Percentiles rank a stretch among this genome's conserved stretches.
Conservation (phyloP, 441 rosid species). For the Gossypium gossypioides region DNA sequence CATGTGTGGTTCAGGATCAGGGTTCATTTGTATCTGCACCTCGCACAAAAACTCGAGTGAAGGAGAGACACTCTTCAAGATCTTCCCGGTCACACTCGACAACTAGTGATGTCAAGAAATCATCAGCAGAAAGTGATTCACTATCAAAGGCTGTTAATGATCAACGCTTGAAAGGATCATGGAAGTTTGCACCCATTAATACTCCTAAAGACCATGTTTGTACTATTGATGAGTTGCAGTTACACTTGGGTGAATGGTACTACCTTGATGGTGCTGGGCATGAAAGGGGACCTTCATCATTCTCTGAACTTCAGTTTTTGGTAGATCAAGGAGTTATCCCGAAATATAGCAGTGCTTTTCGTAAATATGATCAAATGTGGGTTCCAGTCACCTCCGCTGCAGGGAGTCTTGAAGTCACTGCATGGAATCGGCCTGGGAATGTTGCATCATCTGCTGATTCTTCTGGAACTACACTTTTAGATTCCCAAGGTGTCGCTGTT, state of each 20-base stretch:
- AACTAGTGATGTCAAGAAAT: slow-evolving; percentile 54
- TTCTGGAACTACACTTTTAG: slow-evolving; percentile 28
- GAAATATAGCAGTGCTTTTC: slow-evolving; percentile 69
- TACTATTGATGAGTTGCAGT: slow-evolving; percentile 59
- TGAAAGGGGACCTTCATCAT: slow-evolving; percentile 77
- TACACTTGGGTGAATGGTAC: slow-evolving; percentile 95
- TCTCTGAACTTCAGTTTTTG: slow-evolving; percentile 65
- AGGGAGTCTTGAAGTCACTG: slow-evolving; percentile 36
- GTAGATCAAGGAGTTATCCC: slow-evolving; percentile 61
- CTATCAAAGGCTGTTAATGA: slow-evolving; percentile 39
- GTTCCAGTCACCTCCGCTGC: slow-evolving; percentile 53
- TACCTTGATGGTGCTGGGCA: slow-evolving; percentile 89
- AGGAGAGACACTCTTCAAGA: slow-evolving; percentile 63
- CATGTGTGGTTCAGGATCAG: slow-evolving; percentile 93
- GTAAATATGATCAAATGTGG: slow-evolving; percentile 87
- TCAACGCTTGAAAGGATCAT: slow-evolving; percentile 35
- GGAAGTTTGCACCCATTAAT: slow-evolving; percentile 40
- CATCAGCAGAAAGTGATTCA: slow-evolving; percentile 52
- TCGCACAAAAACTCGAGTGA: slow-evolving; percentile 53
- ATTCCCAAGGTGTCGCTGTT: slow-evolving; percentile 22
- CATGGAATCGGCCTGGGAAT: slow-evolving; percentile 27
- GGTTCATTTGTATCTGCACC: slow-evolving; percentile 73
- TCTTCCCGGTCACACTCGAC: slow-evolving; percentile 56
- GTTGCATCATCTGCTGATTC: slow-evolving; percentile 29
- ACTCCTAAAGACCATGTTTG: slow-evolving; percentile 63